A percentile compares a stretch with the other conserved stretches of the same genome.
These are phyloP conservation scores for Phaeotremella skinneri DNA, from an alignment of 768 basidiomycete species.

Conservation along the genomic window DNA sequence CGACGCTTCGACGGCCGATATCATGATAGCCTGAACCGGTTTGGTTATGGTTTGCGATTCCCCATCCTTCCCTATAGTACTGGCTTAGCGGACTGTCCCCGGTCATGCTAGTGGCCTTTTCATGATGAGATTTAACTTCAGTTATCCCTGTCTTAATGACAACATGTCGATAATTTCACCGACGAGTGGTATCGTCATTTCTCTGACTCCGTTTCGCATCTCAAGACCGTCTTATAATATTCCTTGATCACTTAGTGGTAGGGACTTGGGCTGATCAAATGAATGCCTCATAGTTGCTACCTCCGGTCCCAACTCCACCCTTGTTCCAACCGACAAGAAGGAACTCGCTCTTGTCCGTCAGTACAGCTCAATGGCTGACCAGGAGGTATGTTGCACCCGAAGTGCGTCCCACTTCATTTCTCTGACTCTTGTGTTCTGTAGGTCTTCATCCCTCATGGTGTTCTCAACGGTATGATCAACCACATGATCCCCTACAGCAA, in stretches of 20 bases:
- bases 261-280: not conserved
- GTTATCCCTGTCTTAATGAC: conserved; percentile 72
- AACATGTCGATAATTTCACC: conserved; percentile 59
- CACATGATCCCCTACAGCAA: conserved; percentile 69
- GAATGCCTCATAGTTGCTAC: conserved; percentile 61
- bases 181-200: conserved; percentile 53
- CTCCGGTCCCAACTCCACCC: conserved; percentile 71
- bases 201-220: conserved; percentile 35
- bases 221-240: not conserved
- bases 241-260: not conserved
- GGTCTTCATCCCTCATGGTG: conserved; percentile 51
- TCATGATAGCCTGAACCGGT: too few relatives aligned
- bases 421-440: conserved; percentile 13
- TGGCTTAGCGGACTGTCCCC: not conserved
- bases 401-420: not conserved
- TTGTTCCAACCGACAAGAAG: conserved; percentile 66
- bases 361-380: conserved; percentile 74
- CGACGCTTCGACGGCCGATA: too few relatives aligned
- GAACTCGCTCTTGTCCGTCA: conserved; percentile 77
- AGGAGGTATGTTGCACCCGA: conserved; percentile 62
- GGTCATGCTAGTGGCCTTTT: conserved; percentile 13
- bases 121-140: conserved; percentile 59
- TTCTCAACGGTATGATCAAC: conserved; percentile 57
- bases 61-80: conserved; percentile 1
- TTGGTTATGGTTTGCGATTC: not conserved